Evolutionary conservation across 2,329 filamentous ascomycete genomes (phyloP).

Genomic region (Pestalotiopsis sp.): DNA sequence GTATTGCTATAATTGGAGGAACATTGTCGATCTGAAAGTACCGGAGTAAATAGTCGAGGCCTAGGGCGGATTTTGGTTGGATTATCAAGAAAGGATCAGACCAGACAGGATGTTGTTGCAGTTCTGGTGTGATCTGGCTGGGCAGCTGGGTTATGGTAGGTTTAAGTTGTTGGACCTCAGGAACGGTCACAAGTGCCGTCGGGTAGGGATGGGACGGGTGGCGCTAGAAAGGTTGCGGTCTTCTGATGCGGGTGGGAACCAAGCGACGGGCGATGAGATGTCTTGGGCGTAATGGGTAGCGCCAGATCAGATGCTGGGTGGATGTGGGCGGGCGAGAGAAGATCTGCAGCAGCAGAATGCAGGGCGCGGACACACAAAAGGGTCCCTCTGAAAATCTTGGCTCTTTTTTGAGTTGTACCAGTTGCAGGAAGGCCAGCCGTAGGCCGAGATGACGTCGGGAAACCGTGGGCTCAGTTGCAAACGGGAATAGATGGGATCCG

Average conservation of each 20-base stretch:
- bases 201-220: background rate
- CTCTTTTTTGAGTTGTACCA: background rate
- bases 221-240: background rate
- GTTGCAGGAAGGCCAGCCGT: background rate
- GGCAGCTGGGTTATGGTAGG: background rate
- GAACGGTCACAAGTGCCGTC: conserved; percentile 10
- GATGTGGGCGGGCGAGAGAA: background rate
- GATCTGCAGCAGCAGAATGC: conserved; percentile 10
- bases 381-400: conserved; percentile 15
- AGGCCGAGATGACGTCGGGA: conserved; percentile 10
- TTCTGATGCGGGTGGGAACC: background rate
- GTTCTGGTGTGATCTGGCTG: background rate
- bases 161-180: conserved; percentile 4
- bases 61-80: background rate
- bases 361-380: conserved; percentile 7
- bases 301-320: conserved; percentile 5
- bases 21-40: conserved; percentile 24
- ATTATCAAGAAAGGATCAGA: background rate
- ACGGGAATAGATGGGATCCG: conserved; percentile 12
- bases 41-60: conserved; percentile 11
- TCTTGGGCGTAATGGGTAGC: conserved; percentile 3
- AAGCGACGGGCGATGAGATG: background rate
- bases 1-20: conserved; percentile 40
- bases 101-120: background rate
- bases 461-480: conserved; percentile 2